Evolutionary conservation across 352 stramenopile species (phyloP).

Genomic region (Pythium brachiatum): DNA sequence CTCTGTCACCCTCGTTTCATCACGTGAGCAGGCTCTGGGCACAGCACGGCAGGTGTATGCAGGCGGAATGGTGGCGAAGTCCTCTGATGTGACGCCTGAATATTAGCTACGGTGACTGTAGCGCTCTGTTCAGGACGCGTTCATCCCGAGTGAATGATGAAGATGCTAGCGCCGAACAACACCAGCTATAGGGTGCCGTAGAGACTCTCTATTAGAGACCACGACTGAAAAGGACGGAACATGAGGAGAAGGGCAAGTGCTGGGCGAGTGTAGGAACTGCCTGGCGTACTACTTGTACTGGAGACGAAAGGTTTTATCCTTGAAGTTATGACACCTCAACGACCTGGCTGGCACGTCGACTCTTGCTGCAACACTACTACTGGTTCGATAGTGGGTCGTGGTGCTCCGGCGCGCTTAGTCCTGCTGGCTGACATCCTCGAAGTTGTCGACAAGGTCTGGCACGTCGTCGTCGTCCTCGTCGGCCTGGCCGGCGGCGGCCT

Average conservation of each 20-base stretch:
- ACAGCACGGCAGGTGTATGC: too few species aligned
- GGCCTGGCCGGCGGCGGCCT: conserved; percentile 55
- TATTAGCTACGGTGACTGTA: too few species aligned
- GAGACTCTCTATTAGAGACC: too few species aligned
- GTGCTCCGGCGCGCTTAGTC: conserved; percentile 49
- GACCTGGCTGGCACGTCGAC: conserved; percentile 26
- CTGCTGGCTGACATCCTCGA: conserved; percentile 95
- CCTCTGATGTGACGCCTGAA: too few species aligned
- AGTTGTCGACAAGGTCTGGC: conserved; percentile 98
- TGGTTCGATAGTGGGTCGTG: too few species aligned
- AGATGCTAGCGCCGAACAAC: too few species aligned
- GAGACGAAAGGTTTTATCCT: conserved; percentile 24
- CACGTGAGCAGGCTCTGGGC: too few species aligned
- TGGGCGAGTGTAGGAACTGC: conserved; percentile 24
- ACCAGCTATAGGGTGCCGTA: too few species aligned
- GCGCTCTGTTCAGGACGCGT: too few species aligned
- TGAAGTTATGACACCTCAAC: conserved; percentile 29
- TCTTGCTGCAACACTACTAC: conserved; percentile 6
- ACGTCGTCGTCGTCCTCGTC: conserved; percentile 96
- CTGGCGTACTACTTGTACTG: conserved; percentile 32
- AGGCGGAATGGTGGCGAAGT: too few species aligned
- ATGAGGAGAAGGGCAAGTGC: background rate
- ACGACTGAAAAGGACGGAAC: background rate
- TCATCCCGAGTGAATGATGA: too few species aligned
- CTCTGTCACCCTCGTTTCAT: too few species aligned